These are phyloP conservation scores for Phytophthora ramorum DNA, from an alignment of 352 stramenopile species.

Conservation along the genomic window DNA sequence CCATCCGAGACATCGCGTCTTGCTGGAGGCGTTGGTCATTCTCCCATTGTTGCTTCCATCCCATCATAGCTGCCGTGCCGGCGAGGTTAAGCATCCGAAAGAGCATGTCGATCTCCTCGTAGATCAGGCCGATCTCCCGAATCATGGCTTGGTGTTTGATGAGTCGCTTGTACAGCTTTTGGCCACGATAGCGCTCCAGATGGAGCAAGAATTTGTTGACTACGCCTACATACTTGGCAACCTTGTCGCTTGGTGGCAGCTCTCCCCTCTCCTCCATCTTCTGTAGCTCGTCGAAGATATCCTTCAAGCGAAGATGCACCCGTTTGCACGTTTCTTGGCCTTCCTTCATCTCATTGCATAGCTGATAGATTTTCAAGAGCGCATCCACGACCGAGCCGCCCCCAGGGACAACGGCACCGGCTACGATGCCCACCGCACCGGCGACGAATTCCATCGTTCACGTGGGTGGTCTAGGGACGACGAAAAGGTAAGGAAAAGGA, in stretches of 20 bases:
- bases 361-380: conserved; percentile 4
- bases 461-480: too few species aligned
- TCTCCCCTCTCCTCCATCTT: conserved; percentile 5
- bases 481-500: neutral
- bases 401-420: conserved; percentile 11
- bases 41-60: conserved; percentile 20
- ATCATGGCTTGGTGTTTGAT: conserved; percentile 8
- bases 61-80: conserved; percentile 8
- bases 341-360: conserved; percentile 27
- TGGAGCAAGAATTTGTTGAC: conserved; percentile 1
- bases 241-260: conserved; percentile 4
- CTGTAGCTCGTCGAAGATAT: conserved; percentile 13
- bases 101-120: conserved; percentile 26
- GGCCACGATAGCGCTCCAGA: conserved; percentile 4
- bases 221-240: conserved; percentile 14
- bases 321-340: conserved; percentile 10
- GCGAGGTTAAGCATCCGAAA: conserved; percentile 21
- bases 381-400: conserved; percentile 1
- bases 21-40: conserved; percentile 3
- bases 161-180: conserved; percentile 1
- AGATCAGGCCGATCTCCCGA: conserved; percentile 10
- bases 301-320: conserved; percentile 4
- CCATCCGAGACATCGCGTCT: neutral
- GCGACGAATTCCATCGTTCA: neutral
- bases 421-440: neutral